Percentiles rank a stretch among this genome's conserved stretches.
Conservation (phyloP, 441 rosid genomes). For the Kokia cookei region DNA sequence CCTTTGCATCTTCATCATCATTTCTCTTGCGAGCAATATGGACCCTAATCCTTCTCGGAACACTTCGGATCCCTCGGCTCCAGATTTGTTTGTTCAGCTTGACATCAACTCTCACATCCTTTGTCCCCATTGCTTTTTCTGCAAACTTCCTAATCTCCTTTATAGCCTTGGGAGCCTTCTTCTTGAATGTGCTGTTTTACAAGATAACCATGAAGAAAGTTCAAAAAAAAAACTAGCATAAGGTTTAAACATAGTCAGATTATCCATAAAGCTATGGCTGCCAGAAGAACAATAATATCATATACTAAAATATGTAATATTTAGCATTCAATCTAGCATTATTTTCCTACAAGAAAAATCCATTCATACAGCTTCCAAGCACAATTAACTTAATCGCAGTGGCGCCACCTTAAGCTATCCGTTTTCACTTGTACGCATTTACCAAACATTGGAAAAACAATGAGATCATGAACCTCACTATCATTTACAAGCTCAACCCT, state of each 20-base stretch:
- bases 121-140: slow-evolving; percentile 85
- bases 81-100: slow-evolving; percentile 92
- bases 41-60: slow-evolving; percentile 86
- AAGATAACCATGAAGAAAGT: not conserved
- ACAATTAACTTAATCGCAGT: not conserved
- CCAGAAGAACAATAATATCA: not conserved
- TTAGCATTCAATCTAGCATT: not conserved
- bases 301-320: not conserved
- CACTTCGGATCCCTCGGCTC: slow-evolving; percentile 89
- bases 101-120: slow-evolving; percentile 86
- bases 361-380: not conserved
- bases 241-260: not conserved
- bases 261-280: not conserved
- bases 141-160: slow-evolving; percentile 92
- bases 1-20: slow-evolving; percentile 94
- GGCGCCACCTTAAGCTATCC: not conserved
- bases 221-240: not conserved
- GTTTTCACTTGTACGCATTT: not conserved
- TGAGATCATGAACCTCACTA: not conserved
- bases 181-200: slow-evolving; percentile 83
- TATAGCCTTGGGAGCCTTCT: slow-evolving; percentile 96
- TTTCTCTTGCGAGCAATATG: slow-evolving; percentile 85
- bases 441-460: not conserved
- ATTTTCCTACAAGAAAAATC: not conserved
- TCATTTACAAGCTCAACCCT: not conserved